Conservation (phyloP, 2,329 filamentous ascomycete species). For the Neonectria ditissima region DNA sequence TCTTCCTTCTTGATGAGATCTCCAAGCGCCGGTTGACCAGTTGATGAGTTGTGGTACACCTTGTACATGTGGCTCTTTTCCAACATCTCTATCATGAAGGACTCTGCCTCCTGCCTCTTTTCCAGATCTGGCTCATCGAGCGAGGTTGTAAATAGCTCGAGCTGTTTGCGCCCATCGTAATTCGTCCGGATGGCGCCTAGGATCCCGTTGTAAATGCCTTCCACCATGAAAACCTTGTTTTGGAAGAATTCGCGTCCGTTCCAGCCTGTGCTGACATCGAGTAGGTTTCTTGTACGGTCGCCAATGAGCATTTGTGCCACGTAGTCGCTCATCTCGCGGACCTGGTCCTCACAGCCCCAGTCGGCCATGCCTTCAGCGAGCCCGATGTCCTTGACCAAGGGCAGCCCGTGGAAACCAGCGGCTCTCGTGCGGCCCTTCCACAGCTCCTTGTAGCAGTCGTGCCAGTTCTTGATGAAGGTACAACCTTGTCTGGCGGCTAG, state of each 20-base stretch:
- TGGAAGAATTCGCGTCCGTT: conserved; percentile 50
- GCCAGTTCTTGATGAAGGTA: conserved; percentile 58
- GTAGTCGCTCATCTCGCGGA: conserved; percentile 51
- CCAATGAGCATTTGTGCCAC: conserved; percentile 52
- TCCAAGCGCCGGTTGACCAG: conserved; percentile 46
- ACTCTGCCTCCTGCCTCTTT: conserved; percentile 44
- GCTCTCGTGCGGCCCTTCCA: conserved; percentile 51
- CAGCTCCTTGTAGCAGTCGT: conserved; percentile 51
- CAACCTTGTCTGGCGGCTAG: conserved; percentile 56
- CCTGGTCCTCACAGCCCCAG: conserved; percentile 27
- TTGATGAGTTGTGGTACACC: conserved; percentile 52
- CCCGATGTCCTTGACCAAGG: conserved; percentile 48
- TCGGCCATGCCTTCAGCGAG: conserved; percentile 45
- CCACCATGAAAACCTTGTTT: conserved; percentile 48
- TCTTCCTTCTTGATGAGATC: conserved; percentile 47
- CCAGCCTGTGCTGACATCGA: conserved; percentile 47
- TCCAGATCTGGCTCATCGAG: conserved; percentile 47
- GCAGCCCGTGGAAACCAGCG: conserved; percentile 47
- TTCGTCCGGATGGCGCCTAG: conserved; percentile 48
- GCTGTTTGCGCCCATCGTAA: conserved; percentile 45
- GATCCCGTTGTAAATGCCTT: conserved; percentile 48
- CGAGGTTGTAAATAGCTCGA: conserved; percentile 47
- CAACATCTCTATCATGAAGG: conserved; percentile 49
- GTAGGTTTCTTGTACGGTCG: conserved; percentile 49
- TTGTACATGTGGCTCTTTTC: conserved; percentile 53